phyloP scores from a whole-genome alignment of 768 basidiomycete species.

The Russula abietina region DNA sequence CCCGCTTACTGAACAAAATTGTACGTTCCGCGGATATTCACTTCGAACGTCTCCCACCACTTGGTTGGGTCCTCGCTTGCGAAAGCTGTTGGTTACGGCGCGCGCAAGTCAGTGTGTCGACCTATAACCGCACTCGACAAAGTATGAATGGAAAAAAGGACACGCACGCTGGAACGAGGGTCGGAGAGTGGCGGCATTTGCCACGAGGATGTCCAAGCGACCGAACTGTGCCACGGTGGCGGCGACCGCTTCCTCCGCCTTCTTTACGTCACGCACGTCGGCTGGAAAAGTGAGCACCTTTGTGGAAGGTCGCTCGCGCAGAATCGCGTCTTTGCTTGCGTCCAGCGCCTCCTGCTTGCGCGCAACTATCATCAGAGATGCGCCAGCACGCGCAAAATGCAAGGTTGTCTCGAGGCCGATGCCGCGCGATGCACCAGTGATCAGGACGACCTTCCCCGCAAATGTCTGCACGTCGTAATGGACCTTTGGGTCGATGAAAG shows the following conservation, averaged over 20 bases:
- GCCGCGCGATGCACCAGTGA: constrained; percentile 24
- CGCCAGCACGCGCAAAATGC: constrained; percentile 22
- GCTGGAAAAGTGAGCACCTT: neutral
- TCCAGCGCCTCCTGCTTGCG: constrained; percentile 9
- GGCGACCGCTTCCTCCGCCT: neutral
- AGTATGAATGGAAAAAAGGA: neutral
- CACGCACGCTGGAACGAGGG: neutral
- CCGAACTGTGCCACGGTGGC: neutral
- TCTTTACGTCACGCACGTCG: neutral
- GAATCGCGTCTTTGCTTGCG: neutral
- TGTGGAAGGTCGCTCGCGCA: neutral
- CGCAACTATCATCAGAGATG: constrained; percentile 16
- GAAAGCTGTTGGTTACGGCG: neutral
- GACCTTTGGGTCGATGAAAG: constrained; percentile 7
- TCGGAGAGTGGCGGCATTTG: neutral
- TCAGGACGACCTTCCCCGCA: constrained; percentile 25
- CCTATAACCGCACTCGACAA: no score
- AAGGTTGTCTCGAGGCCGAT: constrained; percentile 23
- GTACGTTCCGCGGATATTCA: constrained; percentile 18
- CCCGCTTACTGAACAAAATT: constrained; percentile 9
- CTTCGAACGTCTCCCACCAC: constrained; percentile 17
- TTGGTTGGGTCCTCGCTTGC: constrained; percentile 1
- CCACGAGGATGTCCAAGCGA: constrained; percentile 2
- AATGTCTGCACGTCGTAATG: constrained; percentile 10
- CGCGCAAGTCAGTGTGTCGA: neutral